phyloP scores from a whole-genome alignment of 306 rosid species.

The Quercus dentata region DNA sequence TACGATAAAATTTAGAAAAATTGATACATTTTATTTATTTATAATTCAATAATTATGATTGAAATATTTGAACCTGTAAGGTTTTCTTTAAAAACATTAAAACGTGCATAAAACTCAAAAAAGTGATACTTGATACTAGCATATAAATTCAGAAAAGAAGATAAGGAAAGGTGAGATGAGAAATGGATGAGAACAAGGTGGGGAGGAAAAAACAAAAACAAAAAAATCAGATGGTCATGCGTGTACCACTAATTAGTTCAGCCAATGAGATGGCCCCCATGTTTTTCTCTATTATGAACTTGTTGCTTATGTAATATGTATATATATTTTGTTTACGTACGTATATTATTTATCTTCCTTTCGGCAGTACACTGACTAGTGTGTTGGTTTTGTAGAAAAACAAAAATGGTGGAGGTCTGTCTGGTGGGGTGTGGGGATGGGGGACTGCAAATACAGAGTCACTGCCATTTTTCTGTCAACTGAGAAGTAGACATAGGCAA shows the following conservation, averaged over 20 bases:
- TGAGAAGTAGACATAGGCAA: conserved; percentile 65
- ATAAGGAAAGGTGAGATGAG: conserved; percentile 20
- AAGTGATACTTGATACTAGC: conserved; percentile 18
- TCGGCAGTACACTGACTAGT: background rate
- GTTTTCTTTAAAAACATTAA: too few relatives aligned
- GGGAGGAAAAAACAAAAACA: conserved; percentile 20
- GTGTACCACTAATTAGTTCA: conserved; percentile 40
- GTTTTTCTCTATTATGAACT: background rate
- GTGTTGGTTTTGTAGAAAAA: background rate
- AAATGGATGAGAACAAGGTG: conserved; percentile 24
- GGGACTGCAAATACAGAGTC: conserved; percentile 36
- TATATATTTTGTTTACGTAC: background rate
- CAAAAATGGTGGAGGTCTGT: conserved; percentile 5
- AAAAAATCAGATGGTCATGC: conserved; percentile 25
- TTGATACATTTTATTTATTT: too few relatives aligned
- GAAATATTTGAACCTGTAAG: too few relatives aligned
- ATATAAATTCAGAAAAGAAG: background rate
- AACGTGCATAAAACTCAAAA: background rate
- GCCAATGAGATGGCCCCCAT: conserved; percentile 30
- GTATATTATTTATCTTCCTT: background rate
- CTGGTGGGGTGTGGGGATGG: conserved; percentile 22
- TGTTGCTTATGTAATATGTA: conserved; percentile 11
- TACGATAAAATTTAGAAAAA: too few relatives aligned
- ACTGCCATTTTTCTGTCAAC: conserved; percentile 42
- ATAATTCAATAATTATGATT: too few relatives aligned